These are phyloP conservation scores for Myriosclerotinia curreyana DNA, from an alignment of 2,329 filamentous ascomycete species.

Conservation along the genomic window DNA sequence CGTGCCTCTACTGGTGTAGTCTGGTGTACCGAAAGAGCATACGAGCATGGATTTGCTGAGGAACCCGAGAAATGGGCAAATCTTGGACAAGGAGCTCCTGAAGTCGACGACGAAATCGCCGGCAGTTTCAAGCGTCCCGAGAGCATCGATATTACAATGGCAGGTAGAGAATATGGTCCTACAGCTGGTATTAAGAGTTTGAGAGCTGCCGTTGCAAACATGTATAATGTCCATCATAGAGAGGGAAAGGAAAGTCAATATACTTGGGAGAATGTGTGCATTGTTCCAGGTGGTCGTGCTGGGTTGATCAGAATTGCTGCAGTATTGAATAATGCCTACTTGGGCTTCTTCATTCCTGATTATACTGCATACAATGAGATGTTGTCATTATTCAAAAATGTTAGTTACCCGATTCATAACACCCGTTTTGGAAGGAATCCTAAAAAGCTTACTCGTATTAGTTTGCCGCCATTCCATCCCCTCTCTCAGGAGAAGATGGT, in stretches of 20 bases:
- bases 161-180: constrained; percentile 84
- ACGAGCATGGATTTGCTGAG: constrained; percentile 84
- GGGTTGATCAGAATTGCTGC: constrained; percentile 93
- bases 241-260: constrained; percentile 85
- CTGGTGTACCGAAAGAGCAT: constrained; percentile 85
- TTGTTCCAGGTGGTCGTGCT: constrained; percentile 89
- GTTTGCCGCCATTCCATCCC: constrained; percentile 85
- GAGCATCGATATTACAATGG: constrained; percentile 72
- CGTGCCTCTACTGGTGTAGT: constrained; percentile 90
- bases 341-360: constrained; percentile 91
- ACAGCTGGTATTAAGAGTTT: constrained; percentile 92
- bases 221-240: constrained; percentile 93
- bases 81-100: constrained; percentile 87
- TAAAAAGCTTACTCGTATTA: constrained; percentile 38
- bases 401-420: constrained; percentile 41
- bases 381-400: constrained; percentile 90
- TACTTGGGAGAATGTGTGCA: constrained; percentile 96
- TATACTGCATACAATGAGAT: constrained; percentile 99
- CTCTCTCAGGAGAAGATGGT: constrained; percentile 77
- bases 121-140: constrained; percentile 83
- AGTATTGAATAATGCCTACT: constrained; percentile 85
- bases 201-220: constrained; percentile 79
- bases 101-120: constrained; percentile 89
- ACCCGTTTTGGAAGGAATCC: background rate
- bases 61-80: constrained; percentile 86